Percentiles rank a stretch among this genome's conserved stretches.
phyloP scores from a whole-genome alignment of 805 yeast species.

The Nakazawaea sp. region DNA sequence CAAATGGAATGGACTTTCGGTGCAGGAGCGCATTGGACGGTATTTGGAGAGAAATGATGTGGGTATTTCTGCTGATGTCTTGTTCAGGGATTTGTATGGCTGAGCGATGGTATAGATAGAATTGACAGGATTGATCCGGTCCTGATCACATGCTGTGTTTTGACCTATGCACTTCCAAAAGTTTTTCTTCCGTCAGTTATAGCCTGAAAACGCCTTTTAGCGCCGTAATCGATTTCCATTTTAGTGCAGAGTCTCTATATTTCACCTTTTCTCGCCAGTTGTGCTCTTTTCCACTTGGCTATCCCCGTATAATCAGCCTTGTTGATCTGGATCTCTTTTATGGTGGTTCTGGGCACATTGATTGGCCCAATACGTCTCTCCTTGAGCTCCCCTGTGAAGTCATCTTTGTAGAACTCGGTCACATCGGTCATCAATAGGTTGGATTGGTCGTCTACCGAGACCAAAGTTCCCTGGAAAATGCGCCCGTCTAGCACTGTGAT shows the following conservation, averaged over 20 bases:
- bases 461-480: slow-evolving; percentile 27
- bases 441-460: slow-evolving; percentile 37
- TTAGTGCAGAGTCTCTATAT: too few relatives aligned
- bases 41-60: slow-evolving; percentile 26
- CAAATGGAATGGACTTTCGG: slow-evolving; percentile 54
- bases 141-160: too few relatives aligned
- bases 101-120: not conserved
- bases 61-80: not conserved
- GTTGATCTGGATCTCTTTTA: slow-evolving; percentile 22
- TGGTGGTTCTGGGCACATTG: slow-evolving; percentile 40
- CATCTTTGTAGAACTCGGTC: slow-evolving; percentile 19
- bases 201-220: too few relatives aligned
- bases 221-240: too few relatives aligned
- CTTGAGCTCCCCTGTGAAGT: slow-evolving; percentile 9
- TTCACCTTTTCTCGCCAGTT: not conserved
- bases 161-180: too few relatives aligned
- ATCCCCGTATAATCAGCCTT: slow-evolving; percentile 16
- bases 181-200: too few relatives aligned
- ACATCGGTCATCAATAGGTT: slow-evolving; percentile 34
- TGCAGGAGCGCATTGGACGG: slow-evolving; percentile 34
- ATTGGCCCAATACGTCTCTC: slow-evolving; percentile 42
- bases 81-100: not conserved
- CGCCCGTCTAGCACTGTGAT: slow-evolving; percentile 25
- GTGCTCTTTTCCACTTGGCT: slow-evolving; percentile 6
- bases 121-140: too few relatives aligned